Evolutionary conservation across 2,329 filamentous ascomycete genomes (phyloP).

Genomic region (Colletotrichum shisoi): DNA sequence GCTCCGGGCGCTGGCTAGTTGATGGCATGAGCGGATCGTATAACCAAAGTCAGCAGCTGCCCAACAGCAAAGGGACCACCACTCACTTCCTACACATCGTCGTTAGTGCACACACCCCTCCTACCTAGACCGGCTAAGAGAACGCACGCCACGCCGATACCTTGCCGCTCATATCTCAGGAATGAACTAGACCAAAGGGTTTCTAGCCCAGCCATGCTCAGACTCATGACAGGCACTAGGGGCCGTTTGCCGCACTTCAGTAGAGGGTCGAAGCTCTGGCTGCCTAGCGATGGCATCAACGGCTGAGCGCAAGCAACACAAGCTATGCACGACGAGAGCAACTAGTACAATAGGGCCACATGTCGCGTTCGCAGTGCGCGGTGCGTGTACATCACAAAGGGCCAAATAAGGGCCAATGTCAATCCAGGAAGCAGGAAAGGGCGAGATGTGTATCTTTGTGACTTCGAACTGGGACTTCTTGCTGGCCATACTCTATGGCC

Average conservation of each 20-base stretch:
- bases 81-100: not conserved
- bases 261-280: not conserved
- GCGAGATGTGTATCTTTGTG: slow-evolving; percentile 4
- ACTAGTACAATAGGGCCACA: not conserved
- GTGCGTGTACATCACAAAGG: not conserved
- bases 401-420: no score
- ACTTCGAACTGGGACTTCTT: slow-evolving; percentile 23
- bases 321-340: not conserved
- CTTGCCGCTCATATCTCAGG: not conserved
- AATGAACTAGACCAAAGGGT: slow-evolving; percentile 4
- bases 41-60: not conserved
- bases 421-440: no score
- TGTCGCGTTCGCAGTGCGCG: not conserved
- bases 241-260: slow-evolving; percentile 6
- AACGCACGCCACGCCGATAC: not conserved
- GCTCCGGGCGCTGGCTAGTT: no score
- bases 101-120: not conserved
- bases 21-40: not conserved
- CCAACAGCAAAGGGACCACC: not conserved
- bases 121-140: not conserved
- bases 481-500: slow-evolving; percentile 20
- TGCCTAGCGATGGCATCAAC: slow-evolving; percentile 23
- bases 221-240: not conserved
- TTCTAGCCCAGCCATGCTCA: not conserved
- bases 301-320: not conserved